Percentiles rank a stretch among this genome's conserved stretches.
These are phyloP conservation scores for Tricholoma saponaceum DNA, from an alignment of 768 basidiomycete genomes.

Conservation along the genomic window DNA sequence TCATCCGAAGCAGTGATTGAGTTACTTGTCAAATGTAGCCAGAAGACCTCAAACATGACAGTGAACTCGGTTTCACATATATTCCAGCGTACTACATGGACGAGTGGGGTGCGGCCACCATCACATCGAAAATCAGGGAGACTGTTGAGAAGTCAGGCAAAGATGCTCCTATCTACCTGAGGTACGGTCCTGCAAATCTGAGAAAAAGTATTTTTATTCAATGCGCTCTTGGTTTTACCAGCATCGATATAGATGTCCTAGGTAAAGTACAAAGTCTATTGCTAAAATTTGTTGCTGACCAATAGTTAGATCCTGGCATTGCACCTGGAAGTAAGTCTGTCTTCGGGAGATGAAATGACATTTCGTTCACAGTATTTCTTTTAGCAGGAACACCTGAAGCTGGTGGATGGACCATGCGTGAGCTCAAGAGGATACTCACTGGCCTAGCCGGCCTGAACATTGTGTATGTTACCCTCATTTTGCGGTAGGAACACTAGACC, in stretches of 20 bases:
- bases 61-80: not conserved
- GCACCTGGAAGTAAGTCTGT: not conserved
- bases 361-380: not conserved
- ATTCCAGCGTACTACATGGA: not conserved
- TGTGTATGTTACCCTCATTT: not conserved
- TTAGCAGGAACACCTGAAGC: not conserved
- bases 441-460: not conserved
- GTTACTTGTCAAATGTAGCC: not conserved
- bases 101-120: not conserved
- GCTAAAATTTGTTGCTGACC: not conserved
- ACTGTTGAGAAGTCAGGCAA: not conserved
- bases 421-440: not conserved
- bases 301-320: not conserved
- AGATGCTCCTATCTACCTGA: not conserved
- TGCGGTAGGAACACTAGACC: not conserved
- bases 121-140: not conserved
- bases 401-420: not conserved
- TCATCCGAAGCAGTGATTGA: not conserved
- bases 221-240: not conserved
- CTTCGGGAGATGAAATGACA: not conserved
- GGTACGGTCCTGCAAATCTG: not conserved
- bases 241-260: not conserved
- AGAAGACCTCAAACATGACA: not conserved
- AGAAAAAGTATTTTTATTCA: not conserved
- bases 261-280: not conserved